Conservation (phyloP, 768 basidiomycete species). For the Amanita rimosa region DNA sequence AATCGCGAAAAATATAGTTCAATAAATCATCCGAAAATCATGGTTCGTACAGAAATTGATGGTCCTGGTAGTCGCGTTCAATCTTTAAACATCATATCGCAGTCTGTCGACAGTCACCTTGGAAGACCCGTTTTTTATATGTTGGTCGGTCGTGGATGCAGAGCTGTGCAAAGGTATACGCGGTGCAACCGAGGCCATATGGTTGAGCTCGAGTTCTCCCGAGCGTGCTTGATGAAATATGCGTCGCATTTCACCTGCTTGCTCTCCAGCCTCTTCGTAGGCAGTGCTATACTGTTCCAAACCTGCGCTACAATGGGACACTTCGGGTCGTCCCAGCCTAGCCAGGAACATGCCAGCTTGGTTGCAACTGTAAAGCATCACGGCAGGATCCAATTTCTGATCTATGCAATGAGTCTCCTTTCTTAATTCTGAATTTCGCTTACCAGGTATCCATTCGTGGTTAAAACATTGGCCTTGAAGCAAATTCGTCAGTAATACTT, state of each 20-base stretch:
- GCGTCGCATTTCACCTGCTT: constrained; percentile 59
- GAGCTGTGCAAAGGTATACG: constrained; percentile 19
- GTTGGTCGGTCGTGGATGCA: constrained; percentile 20
- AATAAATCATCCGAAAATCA: background rate
- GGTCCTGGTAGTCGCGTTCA: background rate
- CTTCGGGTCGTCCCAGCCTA: constrained; percentile 73
- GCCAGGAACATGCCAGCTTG: constrained; percentile 79
- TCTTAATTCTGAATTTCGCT: constrained; percentile 13
- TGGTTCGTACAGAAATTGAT: background rate
- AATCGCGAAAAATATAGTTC: background rate
- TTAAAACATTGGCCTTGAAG: constrained; percentile 67
- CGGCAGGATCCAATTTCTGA: constrained; percentile 74
- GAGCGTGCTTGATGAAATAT: constrained; percentile 29
- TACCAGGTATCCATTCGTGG: constrained; percentile 81
- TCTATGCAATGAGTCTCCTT: constrained; percentile 3
- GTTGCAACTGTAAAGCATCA: constrained; percentile 81
- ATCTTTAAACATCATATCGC: background rate
- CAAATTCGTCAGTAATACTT: background rate
- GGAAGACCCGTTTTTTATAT: constrained; percentile 13
- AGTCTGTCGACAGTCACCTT: constrained; percentile 12
- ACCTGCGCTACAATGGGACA: constrained; percentile 72
- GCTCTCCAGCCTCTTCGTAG: constrained; percentile 77
- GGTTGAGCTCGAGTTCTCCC: constrained; percentile 33
- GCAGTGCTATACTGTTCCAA: constrained; percentile 83
- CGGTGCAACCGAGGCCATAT: constrained; percentile 32